Conservation (phyloP, 2,329 filamentous ascomycete species). For the Aspergillus caelatus region DNA sequence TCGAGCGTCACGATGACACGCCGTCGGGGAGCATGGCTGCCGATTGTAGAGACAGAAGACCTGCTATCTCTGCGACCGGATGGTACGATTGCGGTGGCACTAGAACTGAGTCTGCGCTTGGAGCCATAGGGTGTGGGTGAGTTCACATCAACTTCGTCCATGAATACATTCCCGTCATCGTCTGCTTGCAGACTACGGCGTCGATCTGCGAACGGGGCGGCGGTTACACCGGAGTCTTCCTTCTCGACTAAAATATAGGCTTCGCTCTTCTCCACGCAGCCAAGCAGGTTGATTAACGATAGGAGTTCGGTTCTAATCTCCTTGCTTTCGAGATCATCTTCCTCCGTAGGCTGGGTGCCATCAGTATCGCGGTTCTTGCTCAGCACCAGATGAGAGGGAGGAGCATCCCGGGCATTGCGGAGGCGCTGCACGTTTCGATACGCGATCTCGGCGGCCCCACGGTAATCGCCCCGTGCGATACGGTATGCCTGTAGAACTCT, state of each 20-base stretch:
- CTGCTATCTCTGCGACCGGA: constrained; percentile 25
- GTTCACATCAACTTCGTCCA: constrained; percentile 38
- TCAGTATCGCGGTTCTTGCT: constrained; percentile 40
- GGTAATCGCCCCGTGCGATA: constrained; percentile 80
- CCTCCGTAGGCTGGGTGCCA: constrained; percentile 32
- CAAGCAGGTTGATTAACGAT: constrained; percentile 89
- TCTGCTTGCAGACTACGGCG: constrained; percentile 47
- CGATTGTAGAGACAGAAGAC: constrained; percentile 20
- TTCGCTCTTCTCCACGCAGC: constrained; percentile 79
- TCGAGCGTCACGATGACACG: constrained; percentile 81
- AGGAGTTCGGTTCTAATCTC: constrained; percentile 71
- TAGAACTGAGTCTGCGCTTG: constrained; percentile 26
- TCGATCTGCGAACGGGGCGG: constrained; percentile 44
- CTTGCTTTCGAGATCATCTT: constrained; percentile 54
- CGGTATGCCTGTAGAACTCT: constrained; percentile 92
- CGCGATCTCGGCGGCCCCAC: constrained; percentile 67
- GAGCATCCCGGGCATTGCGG: constrained; percentile 38
- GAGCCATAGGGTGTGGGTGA: constrained; percentile 21
- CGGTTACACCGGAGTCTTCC: constrained; percentile 23
- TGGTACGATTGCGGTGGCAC: constrained; percentile 24
- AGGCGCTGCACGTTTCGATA: constrained; percentile 60
- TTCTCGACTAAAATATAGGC: constrained; percentile 69
- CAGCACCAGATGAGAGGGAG: constrained; percentile 37
- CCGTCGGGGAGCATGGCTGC: constrained; percentile 45
- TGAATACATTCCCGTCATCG: constrained; percentile 42